A percentile compares a stretch with the other conserved stretches of the same genome.
Conservation (phyloP, 192 early-diverging fungal species). For the Geranomyces variabilis region DNA sequence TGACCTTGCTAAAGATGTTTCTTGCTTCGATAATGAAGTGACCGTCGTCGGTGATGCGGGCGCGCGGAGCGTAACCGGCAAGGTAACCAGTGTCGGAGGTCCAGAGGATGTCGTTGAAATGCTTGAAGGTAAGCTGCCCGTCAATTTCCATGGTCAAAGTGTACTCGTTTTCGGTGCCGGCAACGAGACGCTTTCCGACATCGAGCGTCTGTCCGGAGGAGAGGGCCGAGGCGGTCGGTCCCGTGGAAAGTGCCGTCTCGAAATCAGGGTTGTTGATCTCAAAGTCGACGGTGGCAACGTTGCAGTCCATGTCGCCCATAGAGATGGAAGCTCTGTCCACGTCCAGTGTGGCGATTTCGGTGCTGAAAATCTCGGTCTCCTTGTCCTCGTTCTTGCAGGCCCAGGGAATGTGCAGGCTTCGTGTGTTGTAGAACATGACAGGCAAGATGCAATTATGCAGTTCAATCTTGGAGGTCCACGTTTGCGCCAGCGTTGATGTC, state of each 20-base stretch:
- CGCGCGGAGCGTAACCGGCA: neutral
- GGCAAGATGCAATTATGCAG: neutral
- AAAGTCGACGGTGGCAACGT: neutral
- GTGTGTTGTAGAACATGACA: neutral
- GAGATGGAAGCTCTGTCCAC: neutral
- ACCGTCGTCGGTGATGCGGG: conserved; percentile 14
- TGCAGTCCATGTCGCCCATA: conserved; percentile 13
- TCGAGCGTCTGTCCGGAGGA: neutral
- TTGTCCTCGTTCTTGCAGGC: conserved; percentile 4
- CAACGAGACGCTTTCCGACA: neutral
- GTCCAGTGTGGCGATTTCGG: neutral
- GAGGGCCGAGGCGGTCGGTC: neutral
- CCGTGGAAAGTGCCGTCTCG: neutral
- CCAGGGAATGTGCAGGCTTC: neutral
- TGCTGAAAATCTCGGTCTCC: neutral
- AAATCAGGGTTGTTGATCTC: neutral
- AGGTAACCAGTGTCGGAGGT: conserved; percentile 13
- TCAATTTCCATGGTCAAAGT: neutral
- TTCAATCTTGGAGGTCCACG: neutral
- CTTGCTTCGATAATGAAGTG: conserved; percentile 11
- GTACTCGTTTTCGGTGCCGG: conserved; percentile 1
- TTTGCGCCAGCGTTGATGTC: neutral
- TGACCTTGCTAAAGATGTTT: neutral
- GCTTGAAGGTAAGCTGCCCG: neutral
- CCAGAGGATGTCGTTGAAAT: conserved; percentile 5